Percentiles rank a stretch among this genome's conserved stretches.
These are phyloP conservation scores for Talaromyces sp. DNA, from an alignment of 2,329 filamentous ascomycete genomes.

Conservation along the genomic window DNA sequence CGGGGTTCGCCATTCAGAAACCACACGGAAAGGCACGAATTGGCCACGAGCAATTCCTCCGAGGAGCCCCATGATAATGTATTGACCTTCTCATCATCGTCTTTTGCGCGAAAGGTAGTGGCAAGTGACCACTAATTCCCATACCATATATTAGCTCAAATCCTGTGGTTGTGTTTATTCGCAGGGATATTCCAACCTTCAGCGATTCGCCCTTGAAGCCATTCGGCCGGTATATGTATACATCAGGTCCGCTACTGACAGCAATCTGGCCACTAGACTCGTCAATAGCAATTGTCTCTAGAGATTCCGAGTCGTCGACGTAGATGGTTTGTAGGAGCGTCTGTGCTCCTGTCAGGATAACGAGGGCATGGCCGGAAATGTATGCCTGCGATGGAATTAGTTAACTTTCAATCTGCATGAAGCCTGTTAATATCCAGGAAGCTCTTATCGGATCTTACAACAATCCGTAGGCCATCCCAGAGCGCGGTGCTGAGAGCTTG, in stretches of 20 bases:
- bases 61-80: constrained; percentile 82
- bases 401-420: constrained; percentile 4
- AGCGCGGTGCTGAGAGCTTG: constrained; percentile 71
- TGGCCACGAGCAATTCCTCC: constrained; percentile 79
- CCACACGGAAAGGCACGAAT: constrained; percentile 68
- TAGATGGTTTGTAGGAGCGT: constrained; percentile 86
- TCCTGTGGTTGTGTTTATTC: neutral
- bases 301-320: constrained; percentile 65
- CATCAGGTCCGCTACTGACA: constrained; percentile 61
- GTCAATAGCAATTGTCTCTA: constrained; percentile 78
- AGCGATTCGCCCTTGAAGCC: constrained; percentile 66
- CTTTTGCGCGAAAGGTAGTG: constrained; percentile 47
- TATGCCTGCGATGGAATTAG: constrained; percentile 60
- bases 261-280: constrained; percentile 82
- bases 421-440: neutral
- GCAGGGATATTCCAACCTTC: constrained; percentile 54
- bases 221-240: constrained; percentile 77
- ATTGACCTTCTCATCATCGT: constrained; percentile 43
- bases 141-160: neutral
- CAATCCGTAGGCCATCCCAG: constrained; percentile 69
- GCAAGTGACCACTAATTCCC: constrained; percentile 57
- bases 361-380: constrained; percentile 81
- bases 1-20: constrained; percentile 46
- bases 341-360: constrained; percentile 72
- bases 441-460: constrained; percentile 51